Conservation (phyloP, 345 rosid genomes). For the Eucalyptus curtisii region DNA sequence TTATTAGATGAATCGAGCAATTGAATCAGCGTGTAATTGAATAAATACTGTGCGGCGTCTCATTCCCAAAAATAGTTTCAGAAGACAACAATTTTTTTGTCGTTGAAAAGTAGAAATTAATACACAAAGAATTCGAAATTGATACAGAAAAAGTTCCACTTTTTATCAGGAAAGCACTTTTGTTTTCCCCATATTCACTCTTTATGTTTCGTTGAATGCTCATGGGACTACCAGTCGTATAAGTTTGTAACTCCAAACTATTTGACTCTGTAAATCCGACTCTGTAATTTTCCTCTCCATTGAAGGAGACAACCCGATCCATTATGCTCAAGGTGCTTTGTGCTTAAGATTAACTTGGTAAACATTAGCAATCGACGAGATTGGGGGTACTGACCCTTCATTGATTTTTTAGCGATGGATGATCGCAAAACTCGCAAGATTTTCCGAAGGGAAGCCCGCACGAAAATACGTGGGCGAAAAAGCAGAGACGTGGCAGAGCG, state of each 20-base stretch:
- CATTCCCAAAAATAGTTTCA: neutral
- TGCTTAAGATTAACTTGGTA: neutral
- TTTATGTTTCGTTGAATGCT: neutral
- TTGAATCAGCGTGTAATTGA: neutral
- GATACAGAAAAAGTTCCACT: neutral
- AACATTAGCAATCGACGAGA: neutral
- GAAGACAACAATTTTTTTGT: neutral
- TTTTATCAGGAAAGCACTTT: neutral
- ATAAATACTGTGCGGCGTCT: neutral
- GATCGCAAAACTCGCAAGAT: neutral
- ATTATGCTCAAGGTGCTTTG: neutral
- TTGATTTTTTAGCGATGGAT: too few relatives aligned
- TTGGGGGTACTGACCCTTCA: neutral
- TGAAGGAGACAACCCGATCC: neutral
- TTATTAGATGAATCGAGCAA: neutral
- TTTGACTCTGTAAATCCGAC: neutral
- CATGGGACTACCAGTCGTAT: neutral
- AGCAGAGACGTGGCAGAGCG: neutral
- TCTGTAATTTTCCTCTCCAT: neutral
- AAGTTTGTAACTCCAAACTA: neutral
- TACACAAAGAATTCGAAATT: neutral
- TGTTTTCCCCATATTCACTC: neutral
- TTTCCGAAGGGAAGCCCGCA: neutral
- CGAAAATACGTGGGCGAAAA: neutral
- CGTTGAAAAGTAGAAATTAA: neutral